phyloP scores from a whole-genome alignment of 129 eudicot genomes.

The Arctium minus region DNA sequence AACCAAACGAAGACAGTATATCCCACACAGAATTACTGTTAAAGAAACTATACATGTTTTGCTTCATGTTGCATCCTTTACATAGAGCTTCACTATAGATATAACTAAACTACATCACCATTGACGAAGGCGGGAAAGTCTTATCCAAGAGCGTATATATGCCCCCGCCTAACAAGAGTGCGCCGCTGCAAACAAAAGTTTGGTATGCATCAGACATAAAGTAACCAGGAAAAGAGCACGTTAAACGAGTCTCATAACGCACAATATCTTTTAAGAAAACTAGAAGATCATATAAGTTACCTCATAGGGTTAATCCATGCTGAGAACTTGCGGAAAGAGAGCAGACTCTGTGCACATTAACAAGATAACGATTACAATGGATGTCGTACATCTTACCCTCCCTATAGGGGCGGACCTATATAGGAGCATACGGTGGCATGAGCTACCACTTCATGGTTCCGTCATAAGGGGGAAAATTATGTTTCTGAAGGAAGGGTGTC shows the following conservation, averaged over 20 bases:
- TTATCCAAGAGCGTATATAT: conserved; percentile 78
- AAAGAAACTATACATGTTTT: background rate
- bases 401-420: too few species aligned
- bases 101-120: conserved; percentile 55
- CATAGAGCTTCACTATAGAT: too few species aligned
- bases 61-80: background rate
- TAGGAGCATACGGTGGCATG: too few species aligned
- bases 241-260: background rate
- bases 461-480: too few species aligned
- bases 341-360: conserved; percentile 67
- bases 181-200: conserved; percentile 63
- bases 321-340: conserved; percentile 96
- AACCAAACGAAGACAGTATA: too few species aligned
- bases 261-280: background rate
- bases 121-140: conserved; percentile 63
- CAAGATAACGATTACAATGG: background rate
- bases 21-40: background rate
- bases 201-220: conserved; percentile 10
- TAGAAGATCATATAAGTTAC: conserved; percentile 27
- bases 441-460: too few species aligned
- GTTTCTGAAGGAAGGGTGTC: too few species aligned
- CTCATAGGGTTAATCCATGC: conserved; percentile 98
- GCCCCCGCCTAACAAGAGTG: conserved; percentile 93
- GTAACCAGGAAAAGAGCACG: background rate
- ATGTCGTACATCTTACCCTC: too few species aligned